Conservation (phyloP, 148 eudicot species). For the Silene latifolia region DNA sequence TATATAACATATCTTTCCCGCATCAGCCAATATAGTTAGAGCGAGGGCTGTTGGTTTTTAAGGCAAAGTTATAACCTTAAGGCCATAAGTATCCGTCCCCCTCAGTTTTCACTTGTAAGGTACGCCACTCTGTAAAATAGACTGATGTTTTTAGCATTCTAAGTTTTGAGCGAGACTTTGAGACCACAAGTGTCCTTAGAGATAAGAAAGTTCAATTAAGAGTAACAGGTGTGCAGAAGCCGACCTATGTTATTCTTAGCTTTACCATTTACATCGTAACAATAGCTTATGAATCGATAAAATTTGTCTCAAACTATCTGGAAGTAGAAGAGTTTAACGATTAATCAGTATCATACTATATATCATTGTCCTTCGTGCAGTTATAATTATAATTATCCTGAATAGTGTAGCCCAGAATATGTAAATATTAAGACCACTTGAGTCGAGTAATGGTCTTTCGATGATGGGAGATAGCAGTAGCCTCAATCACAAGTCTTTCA, state of each 20-base stretch:
- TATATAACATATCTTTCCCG: no score
- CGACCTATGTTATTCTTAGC: background rate
- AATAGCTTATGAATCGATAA: background rate
- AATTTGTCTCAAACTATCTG: no score
- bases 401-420: background rate
- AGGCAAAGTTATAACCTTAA: no score
- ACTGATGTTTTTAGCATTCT: background rate
- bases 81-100: no score
- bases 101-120: background rate
- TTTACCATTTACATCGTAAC: no score
- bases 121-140: background rate
- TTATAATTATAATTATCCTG: no score
- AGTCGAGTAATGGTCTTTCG: background rate
- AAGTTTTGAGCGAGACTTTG: background rate
- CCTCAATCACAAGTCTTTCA: background rate
- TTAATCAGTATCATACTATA: background rate
- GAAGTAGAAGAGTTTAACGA: no score
- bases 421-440: background rate
- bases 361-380: background rate
- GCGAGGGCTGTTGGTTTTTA: no score
- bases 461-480: background rate
- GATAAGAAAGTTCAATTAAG: no score
- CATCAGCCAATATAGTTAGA: no score
- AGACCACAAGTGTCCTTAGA: background rate
- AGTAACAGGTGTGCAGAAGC: background rate